Conservation (phyloP, 2,329 filamentous ascomycete species). For the Apiospora sp. region DNA sequence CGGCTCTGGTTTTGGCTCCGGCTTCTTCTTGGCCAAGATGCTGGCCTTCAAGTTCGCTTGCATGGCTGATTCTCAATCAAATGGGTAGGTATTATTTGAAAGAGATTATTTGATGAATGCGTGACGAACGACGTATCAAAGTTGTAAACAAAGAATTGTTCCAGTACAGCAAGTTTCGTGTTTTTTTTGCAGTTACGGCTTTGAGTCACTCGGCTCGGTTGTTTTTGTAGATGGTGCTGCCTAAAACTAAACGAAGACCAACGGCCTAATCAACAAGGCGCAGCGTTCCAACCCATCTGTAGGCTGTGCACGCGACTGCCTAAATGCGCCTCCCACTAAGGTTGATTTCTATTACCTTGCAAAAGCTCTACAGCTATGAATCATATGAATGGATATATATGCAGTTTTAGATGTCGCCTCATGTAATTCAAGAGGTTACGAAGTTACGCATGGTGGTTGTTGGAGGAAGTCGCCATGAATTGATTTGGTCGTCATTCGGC, state of each 20-base stretch:
- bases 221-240: constrained; percentile 9
- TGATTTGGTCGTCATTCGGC: neutral
- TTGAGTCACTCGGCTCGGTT: neutral
- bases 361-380: neutral
- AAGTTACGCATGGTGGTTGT: neutral
- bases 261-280: neutral
- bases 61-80: neutral
- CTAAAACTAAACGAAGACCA: neutral
- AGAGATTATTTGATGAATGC: neutral
- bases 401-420: neutral
- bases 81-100: neutral
- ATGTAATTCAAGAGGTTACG: neutral
- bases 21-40: neutral
- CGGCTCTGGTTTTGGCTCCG: neutral
- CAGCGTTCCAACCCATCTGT: neutral
- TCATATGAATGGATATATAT: neutral
- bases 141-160: neutral
- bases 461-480: neutral
- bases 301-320: neutral
- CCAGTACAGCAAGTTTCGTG: neutral
- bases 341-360: neutral
- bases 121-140: too few relatives aligned
- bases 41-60: neutral
- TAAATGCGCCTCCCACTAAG: neutral
- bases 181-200: neutral